Conservation (phyloP, 2,329 filamentous ascomycete species). For the Alternaria consortialis region DNA sequence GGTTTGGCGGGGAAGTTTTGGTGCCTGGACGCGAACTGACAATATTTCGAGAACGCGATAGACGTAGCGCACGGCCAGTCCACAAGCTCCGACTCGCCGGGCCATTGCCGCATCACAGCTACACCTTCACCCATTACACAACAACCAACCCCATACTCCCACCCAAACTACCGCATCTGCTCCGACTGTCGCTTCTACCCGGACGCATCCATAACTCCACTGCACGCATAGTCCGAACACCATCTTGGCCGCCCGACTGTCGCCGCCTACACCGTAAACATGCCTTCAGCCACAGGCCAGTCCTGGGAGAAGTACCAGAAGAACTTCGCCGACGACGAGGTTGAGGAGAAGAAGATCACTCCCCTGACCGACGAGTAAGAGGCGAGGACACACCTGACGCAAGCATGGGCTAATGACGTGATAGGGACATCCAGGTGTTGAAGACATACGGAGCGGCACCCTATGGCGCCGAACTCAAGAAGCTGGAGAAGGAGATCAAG, state of each 20-base stretch:
- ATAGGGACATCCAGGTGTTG: conserved; percentile 96
- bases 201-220: not conserved
- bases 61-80: conserved; percentile 18
- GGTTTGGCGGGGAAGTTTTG: conserved; percentile 32
- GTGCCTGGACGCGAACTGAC: conserved; percentile 37
- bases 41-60: conserved; percentile 38
- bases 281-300: conserved; percentile 93
- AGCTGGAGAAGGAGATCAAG: conserved; percentile 99
- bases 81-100: conserved; percentile 25
- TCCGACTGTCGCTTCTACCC: conserved; percentile 5
- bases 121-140: conserved; percentile 30
- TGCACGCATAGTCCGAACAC: conserved; percentile 9
- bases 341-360: conserved; percentile 99
- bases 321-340: conserved; percentile 94
- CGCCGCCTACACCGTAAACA: conserved; percentile 51
- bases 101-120: conserved; percentile 34
- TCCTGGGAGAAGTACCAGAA: conserved; percentile 99
- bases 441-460: conserved; percentile 99
- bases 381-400: not conserved
- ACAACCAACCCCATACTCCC: conserved; percentile 20
- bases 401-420: conserved; percentile 41
- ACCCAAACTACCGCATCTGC: conserved; percentile 1
- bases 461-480: conserved; percentile 92
- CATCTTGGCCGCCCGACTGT: conserved; percentile 9
- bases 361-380: conserved; percentile 94